Percentiles rank a stretch among this genome's conserved stretches.
These are phyloP conservation scores for Metschnikowia cubensis DNA, from an alignment of 805 yeast genomes.

Conservation along the genomic window DNA sequence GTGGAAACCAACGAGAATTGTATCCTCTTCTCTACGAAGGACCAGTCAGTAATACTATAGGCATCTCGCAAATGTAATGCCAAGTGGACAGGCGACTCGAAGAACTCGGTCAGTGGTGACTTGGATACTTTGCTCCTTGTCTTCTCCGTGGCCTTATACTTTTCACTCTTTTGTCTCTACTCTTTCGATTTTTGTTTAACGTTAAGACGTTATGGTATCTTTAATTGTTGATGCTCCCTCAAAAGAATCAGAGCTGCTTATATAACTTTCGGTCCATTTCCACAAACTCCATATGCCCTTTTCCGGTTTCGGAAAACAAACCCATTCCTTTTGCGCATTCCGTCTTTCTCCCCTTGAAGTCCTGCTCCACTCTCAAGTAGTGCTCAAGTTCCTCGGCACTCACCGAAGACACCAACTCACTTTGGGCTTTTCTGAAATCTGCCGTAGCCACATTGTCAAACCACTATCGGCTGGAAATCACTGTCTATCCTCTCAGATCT, in stretches of 20 bases:
- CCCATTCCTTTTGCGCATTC: neutral
- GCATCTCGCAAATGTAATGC: constrained; percentile 88
- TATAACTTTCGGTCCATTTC: too few species aligned
- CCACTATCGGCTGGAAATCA: constrained; percentile 78
- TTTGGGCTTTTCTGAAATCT: constrained; percentile 76
- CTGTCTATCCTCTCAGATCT: constrained; percentile 29
- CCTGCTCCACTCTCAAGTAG: constrained; percentile 71
- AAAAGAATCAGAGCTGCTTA: too few species aligned
- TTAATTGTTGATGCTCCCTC: too few species aligned
- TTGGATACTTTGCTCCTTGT: constrained; percentile 77
- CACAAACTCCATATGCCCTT: too few species aligned
- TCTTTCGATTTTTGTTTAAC: too few species aligned
- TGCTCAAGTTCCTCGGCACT: constrained; percentile 83
- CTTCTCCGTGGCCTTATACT: constrained; percentile 56
- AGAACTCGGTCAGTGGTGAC: constrained; percentile 73
- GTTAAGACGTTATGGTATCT: too few species aligned
- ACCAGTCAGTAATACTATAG: constrained; percentile 74
- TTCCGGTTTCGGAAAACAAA: neutral
- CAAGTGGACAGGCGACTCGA: constrained; percentile 73
- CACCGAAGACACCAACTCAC: constrained; percentile 75
- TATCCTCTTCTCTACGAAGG: constrained; percentile 56
- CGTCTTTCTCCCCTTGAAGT: constrained; percentile 73
- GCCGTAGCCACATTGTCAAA: constrained; percentile 75
- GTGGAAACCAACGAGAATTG: constrained; percentile 89
- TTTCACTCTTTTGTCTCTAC: too few species aligned